phyloP scores from a whole-genome alignment of 257 asterid genomes.

The Solanum neorickii region DNA sequence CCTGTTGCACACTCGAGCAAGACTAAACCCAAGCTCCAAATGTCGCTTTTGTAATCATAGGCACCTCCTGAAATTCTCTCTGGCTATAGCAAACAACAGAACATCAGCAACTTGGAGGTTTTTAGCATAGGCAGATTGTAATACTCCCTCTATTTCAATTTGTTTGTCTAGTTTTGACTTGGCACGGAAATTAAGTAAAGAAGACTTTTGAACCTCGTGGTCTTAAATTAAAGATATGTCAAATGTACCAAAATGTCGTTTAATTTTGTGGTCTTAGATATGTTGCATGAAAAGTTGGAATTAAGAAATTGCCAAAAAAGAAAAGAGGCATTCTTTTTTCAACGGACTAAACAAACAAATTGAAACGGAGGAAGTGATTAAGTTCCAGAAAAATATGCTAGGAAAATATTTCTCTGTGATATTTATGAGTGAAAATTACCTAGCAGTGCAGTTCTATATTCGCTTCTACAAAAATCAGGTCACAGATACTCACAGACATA shows the following conservation, averaged over 20 bases:
- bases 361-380: not conserved
- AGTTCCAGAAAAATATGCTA: not conserved
- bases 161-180: not conserved
- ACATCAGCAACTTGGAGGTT: not conserved
- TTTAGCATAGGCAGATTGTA: not conserved
- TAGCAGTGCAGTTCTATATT: not conserved
- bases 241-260: not conserved
- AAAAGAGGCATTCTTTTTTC: not conserved
- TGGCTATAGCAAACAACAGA: constrained; percentile 39
- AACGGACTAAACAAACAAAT: not conserved
- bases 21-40: constrained; percentile 96
- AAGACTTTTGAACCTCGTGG: not conserved
- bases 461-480: not conserved
- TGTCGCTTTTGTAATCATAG: constrained; percentile 82
- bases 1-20: constrained; percentile 87
- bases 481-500: constrained; percentile 83
- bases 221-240: not conserved
- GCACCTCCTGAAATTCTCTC: constrained; percentile 77
- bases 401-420: not conserved
- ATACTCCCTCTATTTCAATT: not conserved
- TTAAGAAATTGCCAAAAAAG: not conserved
- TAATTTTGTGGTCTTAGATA: not conserved
- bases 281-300: not conserved
- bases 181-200: not conserved
- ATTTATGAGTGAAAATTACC: not conserved